Conservation (phyloP, 2,329 filamentous ascomycete species). For the Aspergillus sergii region DNA sequence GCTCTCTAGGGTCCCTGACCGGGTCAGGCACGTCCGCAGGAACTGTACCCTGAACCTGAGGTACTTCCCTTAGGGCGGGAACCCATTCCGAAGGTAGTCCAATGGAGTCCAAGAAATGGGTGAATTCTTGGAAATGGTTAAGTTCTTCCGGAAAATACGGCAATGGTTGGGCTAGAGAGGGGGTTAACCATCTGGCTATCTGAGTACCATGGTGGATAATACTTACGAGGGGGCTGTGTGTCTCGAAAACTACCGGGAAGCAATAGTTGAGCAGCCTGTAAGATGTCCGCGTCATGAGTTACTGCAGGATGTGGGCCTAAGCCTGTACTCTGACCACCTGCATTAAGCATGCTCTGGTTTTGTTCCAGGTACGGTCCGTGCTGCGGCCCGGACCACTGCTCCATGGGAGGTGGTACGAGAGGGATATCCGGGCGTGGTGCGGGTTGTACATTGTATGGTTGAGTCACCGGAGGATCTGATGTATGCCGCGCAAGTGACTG, state of each 20-base stretch:
- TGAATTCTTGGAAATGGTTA: slow-evolving; percentile 41
- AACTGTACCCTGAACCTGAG: slow-evolving; percentile 28
- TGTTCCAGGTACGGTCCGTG: slow-evolving; percentile 30
- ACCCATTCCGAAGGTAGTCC: slow-evolving; percentile 39
- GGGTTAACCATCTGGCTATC: not conserved
- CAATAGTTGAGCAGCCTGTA: slow-evolving; percentile 37
- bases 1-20: slow-evolving; percentile 20
- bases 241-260: slow-evolving; percentile 34
- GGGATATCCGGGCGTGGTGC: slow-evolving; percentile 25
- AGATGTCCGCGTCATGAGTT: slow-evolving; percentile 42
- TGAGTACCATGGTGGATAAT: not conserved
- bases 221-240: slow-evolving; percentile 17
- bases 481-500: slow-evolving; percentile 19
- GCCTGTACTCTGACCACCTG: slow-evolving; percentile 14
- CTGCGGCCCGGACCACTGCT: slow-evolving; percentile 32
- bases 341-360: slow-evolving; percentile 25
- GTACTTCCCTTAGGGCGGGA: slow-evolving; percentile 27
- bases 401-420: slow-evolving; percentile 24
- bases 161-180: slow-evolving; percentile 27
- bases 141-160: slow-evolving; percentile 36
- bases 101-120: slow-evolving; percentile 39
- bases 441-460: slow-evolving; percentile 20
- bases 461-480: slow-evolving; percentile 16
- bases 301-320: slow-evolving; percentile 25
- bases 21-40: slow-evolving; percentile 28